Conservation (phyloP, 768 basidiomycete genomes). For the Strobilomyces echinocephalus region DNA sequence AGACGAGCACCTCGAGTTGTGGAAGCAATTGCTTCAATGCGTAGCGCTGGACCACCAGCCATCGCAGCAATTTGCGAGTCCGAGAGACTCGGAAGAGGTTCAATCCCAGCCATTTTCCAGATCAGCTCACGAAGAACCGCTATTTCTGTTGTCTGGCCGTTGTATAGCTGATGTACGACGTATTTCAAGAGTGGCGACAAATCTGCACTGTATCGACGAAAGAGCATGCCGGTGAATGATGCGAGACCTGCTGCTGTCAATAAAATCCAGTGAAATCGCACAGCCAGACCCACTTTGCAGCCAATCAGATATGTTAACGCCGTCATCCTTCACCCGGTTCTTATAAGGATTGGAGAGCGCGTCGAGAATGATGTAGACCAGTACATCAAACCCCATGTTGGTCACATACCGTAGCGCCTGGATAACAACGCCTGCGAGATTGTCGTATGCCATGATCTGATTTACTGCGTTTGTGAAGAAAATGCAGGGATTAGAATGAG, state of each 20-base stretch:
- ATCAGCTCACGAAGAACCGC: conserved; percentile 90
- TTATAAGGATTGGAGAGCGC: conserved; percentile 80
- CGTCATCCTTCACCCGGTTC: conserved; percentile 83
- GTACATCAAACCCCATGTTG: conserved; percentile 90
- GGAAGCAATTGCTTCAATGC: conserved; percentile 86
- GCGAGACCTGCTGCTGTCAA: conserved; percentile 63
- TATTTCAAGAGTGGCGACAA: conserved; percentile 82
- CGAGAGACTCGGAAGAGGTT: conserved; percentile 84
- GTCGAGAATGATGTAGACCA: conserved; percentile 83
- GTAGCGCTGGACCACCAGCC: conserved; percentile 83
- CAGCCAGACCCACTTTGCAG: conserved; percentile 68
- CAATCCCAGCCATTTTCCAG: conserved; percentile 92
- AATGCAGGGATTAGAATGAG: conserved; percentile 90
- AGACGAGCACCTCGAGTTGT: conserved; percentile 67
- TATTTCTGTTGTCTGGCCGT: conserved; percentile 80
- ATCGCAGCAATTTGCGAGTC: conserved; percentile 86
- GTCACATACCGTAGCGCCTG: conserved; percentile 86
- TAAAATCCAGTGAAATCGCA: conserved; percentile 7
- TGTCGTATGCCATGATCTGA: conserved; percentile 96
- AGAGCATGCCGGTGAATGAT: conserved; percentile 89
- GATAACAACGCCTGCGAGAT: conserved; percentile 84
- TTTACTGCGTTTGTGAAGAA: conserved; percentile 86
- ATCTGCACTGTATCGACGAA: conserved; percentile 80
- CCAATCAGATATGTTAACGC: conserved; percentile 88
- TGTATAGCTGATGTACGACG: conserved; percentile 84